Evolutionary conservation across 1,284 basidiomycete species (phyloP).

Genomic region (Boletus semigastroideus): DNA sequence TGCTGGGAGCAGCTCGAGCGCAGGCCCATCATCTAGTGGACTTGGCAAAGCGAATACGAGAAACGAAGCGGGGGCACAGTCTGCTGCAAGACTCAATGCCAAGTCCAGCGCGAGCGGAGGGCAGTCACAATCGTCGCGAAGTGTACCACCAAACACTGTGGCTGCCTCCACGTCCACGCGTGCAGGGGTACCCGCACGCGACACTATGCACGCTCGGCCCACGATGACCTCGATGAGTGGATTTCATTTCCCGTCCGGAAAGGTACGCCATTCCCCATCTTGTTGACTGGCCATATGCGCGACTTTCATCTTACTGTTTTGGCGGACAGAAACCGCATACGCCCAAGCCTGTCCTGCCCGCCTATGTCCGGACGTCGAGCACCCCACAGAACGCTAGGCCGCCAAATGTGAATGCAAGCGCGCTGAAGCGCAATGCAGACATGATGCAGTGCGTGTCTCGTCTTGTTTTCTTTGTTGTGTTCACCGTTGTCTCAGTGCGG

Average conservation of each 20-base stretch:
- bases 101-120: neutral
- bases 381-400: conserved; percentile 8
- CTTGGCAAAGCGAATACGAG: neutral
- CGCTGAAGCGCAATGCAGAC: conserved; percentile 41
- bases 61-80: neutral
- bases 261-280: conserved; percentile 38
- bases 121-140: neutral
- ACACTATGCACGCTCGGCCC: conserved; percentile 30
- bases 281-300: conserved; percentile 8
- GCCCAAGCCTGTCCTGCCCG: conserved; percentile 4
- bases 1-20: neutral
- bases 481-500: neutral
- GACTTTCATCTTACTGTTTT: neutral
- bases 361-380: neutral
- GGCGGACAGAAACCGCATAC: conserved; percentile 6
- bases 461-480: neutral
- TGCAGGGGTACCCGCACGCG: neutral
- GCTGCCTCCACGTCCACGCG: conserved; percentile 5
- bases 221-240: conserved; percentile 47
- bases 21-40: neutral
- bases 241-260: conserved; percentile 51
- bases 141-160: conserved; percentile 4
- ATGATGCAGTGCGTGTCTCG: conserved; percentile 39
- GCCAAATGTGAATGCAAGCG: conserved; percentile 9
- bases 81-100: neutral